Conservation (phyloP, 1,139 yeast genomes). For the Pichia sp. region DNA sequence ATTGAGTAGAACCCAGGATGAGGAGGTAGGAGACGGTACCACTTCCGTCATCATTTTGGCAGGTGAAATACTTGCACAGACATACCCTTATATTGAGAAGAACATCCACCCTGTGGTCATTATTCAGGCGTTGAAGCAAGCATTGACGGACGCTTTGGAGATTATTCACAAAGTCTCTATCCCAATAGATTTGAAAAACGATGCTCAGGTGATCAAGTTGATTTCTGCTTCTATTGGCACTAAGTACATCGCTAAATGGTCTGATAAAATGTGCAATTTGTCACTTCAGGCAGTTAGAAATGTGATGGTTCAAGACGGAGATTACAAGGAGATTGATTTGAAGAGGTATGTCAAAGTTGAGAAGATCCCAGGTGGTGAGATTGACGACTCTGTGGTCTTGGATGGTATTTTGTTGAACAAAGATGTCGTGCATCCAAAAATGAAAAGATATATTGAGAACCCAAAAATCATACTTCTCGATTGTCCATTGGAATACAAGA, state of each 20-base stretch:
- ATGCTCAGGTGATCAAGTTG: slow-evolving; percentile 79
- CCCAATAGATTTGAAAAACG: slow-evolving; percentile 81
- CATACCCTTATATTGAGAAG: slow-evolving; percentile 89
- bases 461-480: slow-evolving; percentile 88
- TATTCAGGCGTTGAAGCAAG: slow-evolving; percentile 89
- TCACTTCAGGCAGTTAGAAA: slow-evolving; percentile 87
- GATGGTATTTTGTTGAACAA: slow-evolving; percentile 93
- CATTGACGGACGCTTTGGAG: slow-evolving; percentile 84
- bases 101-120: slow-evolving; percentile 96
- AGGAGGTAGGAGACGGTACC: slow-evolving; percentile 98
- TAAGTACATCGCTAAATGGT: slow-evolving; percentile 89
- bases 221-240: slow-evolving; percentile 94
- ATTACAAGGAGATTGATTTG: slow-evolving; percentile 80
- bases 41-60: slow-evolving; percentile 93
- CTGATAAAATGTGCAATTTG: slow-evolving; percentile 83
- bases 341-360: slow-evolving; percentile 92
- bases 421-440: slow-evolving; percentile 97
- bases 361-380: slow-evolving; percentile 97
- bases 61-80: slow-evolving; percentile 94
- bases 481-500: slow-evolving; percentile 96
- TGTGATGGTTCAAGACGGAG: slow-evolving; percentile 65
- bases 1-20: slow-evolving; percentile 95
- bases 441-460: slow-evolving; percentile 83
- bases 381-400: slow-evolving; percentile 78
- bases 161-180: slow-evolving; percentile 80